Conservation (phyloP, 306 rosid genomes). For the Astragalus glycyphyllos region DNA sequence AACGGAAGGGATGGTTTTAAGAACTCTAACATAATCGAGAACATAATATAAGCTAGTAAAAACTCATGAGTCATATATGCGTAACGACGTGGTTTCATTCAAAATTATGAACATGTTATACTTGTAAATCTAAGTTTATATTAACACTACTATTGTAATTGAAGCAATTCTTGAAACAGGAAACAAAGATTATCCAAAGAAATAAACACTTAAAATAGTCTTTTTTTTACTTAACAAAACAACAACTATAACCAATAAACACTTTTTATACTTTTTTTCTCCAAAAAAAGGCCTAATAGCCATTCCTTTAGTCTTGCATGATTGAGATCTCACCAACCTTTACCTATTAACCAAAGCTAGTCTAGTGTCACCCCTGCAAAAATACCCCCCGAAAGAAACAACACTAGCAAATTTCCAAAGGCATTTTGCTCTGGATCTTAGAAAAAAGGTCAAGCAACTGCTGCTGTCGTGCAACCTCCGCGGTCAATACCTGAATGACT, state of each 20-base stretch:
- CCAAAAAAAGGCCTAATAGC: not conserved
- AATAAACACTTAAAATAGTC: not conserved
- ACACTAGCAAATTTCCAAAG: conserved; percentile 78
- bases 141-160: no score
- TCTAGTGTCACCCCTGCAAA: conserved; percentile 91
- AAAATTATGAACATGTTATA: no score
- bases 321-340: conserved; percentile 70
- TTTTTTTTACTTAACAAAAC: not conserved
- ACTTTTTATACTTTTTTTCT: not conserved
- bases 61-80: no score
- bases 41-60: no score
- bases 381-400: conserved; percentile 79
- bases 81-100: no score
- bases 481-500: no score
- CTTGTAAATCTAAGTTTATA: no score
- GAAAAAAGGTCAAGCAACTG: conserved; percentile 35
- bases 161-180: no score
- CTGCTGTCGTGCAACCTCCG: no score
- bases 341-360: conserved; percentile 93
- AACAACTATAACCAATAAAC: not conserved
- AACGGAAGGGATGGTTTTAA: no score
- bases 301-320: not conserved
- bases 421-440: conserved; percentile 99
- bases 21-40: no score
- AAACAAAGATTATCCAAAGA: no score